These are phyloP conservation scores for Ascochyta koolunga DNA, from an alignment of 2,329 filamentous ascomycete species.

Conservation along the genomic window DNA sequence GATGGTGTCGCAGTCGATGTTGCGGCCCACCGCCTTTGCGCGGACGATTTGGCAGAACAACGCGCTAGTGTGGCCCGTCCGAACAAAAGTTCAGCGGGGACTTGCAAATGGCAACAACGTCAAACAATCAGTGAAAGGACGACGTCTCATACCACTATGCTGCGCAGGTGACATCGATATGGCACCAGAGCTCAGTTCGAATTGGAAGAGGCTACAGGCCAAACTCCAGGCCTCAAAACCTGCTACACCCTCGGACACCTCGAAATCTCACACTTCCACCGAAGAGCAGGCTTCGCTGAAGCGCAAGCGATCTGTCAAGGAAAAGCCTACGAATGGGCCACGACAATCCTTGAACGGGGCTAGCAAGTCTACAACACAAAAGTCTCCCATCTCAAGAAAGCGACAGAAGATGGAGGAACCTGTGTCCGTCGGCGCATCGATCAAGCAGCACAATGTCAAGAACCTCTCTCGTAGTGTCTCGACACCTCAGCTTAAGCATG, in stretches of 20 bases:
- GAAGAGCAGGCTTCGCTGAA: constrained; percentile 37
- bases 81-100: constrained; percentile 17
- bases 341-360: constrained; percentile 44
- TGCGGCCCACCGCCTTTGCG: constrained; percentile 22
- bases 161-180: constrained; percentile 37
- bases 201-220: constrained; percentile 80
- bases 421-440: constrained; percentile 39
- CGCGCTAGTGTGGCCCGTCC: constrained; percentile 9
- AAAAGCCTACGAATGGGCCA: constrained; percentile 18
- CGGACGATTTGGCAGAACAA: constrained; percentile 14
- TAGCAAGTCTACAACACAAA: constrained; percentile 26
- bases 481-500: constrained; percentile 42
- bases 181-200: constrained; percentile 57
- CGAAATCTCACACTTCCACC: constrained; percentile 33
- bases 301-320: constrained; percentile 41
- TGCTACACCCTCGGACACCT: constrained; percentile 23
- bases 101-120: constrained; percentile 21
- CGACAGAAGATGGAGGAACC: constrained; percentile 49
- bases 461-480: constrained; percentile 45
- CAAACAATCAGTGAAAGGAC: constrained; percentile 21
- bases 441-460: constrained; percentile 51
- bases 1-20: constrained; percentile 25
- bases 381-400: constrained; percentile 35
- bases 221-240: constrained; percentile 51
- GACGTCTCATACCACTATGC: constrained; percentile 34